These are phyloP conservation scores for Knufia fluminis DNA, from an alignment of 2,329 filamentous ascomycete genomes.

Conservation along the genomic window DNA sequence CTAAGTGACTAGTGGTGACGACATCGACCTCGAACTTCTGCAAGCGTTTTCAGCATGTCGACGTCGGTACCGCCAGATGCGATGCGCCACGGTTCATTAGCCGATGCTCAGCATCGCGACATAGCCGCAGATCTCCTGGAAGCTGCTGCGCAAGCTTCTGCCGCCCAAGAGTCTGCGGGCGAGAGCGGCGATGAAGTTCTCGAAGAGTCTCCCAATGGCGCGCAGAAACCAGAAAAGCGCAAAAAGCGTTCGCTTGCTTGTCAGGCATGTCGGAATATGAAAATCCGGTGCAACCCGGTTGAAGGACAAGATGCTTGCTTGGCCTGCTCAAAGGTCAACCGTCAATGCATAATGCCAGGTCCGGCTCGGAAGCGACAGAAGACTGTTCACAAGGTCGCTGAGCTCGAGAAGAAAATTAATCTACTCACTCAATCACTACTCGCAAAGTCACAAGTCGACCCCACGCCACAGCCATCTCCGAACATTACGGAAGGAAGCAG, in stretches of 20 bases:
- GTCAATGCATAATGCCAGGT: conserved; percentile 66
- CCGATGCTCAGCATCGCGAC: conserved; percentile 3
- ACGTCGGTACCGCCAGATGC: not conserved
- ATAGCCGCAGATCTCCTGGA: conserved; percentile 5
- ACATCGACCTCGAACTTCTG: too few relatives aligned
- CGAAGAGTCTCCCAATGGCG: conserved; percentile 14
- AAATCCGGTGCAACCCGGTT: conserved; percentile 22
- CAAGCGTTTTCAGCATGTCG: not conserved
- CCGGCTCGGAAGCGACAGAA: conserved; percentile 72
- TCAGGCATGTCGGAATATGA: conserved; percentile 22
- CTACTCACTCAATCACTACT: conserved; percentile 72
- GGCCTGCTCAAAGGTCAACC: conserved; percentile 70
- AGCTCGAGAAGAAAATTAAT: conserved; percentile 88
- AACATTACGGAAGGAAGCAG: not conserved
- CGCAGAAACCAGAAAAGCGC: conserved; percentile 16
- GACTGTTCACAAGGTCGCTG: conserved; percentile 82
- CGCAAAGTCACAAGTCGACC: conserved; percentile 33
- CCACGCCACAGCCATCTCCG: conserved; percentile 9
- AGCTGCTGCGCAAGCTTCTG: conserved; percentile 8
- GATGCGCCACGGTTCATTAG: conserved; percentile 1
- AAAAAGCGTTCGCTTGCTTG: conserved; percentile 20
- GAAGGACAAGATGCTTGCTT: conserved; percentile 43
- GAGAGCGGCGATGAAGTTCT: conserved; percentile 1
- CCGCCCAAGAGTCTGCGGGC: not conserved
- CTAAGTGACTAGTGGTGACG: too few relatives aligned